Evolutionary conservation across 2,329 filamentous ascomycete genomes (phyloP).

Genomic region (Anthostomella pinea): DNA sequence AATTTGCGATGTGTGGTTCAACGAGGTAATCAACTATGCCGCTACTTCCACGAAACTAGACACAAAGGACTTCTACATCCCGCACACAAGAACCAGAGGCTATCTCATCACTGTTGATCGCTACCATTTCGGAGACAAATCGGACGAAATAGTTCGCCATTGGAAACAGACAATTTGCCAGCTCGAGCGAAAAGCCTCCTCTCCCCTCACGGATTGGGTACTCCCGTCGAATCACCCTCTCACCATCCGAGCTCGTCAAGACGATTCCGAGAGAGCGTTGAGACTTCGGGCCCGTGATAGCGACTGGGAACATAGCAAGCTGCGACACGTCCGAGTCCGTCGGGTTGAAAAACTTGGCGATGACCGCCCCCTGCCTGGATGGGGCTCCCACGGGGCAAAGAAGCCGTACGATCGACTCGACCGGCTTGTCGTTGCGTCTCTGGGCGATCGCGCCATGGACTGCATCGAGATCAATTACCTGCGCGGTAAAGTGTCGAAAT

Average conservation of each 20-base stretch:
- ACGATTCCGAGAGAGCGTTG: slow-evolving; percentile 38
- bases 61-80: slow-evolving; percentile 70
- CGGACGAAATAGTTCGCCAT: slow-evolving; percentile 25
- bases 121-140: slow-evolving; percentile 27
- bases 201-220: slow-evolving; percentile 60
- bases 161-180: slow-evolving; percentile 46
- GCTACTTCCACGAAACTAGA: slow-evolving; percentile 52
- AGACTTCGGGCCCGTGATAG: slow-evolving; percentile 30
- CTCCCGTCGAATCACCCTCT: slow-evolving; percentile 52
- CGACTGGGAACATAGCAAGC: slow-evolving; percentile 56
- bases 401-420: slow-evolving; percentile 28
- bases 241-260: slow-evolving; percentile 49
- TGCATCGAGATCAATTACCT: slow-evolving; percentile 62
- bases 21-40: slow-evolving; percentile 54
- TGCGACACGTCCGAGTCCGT: slow-evolving; percentile 58
- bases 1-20: slow-evolving; percentile 41
- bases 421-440: slow-evolving; percentile 36
- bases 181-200: slow-evolving; percentile 57
- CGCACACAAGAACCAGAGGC: slow-evolving; percentile 62
- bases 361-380: slow-evolving; percentile 56
- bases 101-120: slow-evolving; percentile 58
- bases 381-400: slow-evolving; percentile 51
- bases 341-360: slow-evolving; percentile 48
- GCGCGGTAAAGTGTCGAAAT: slow-evolving; percentile 42
- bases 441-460: slow-evolving; percentile 62